Evolutionary conservation across 192 early-diverging fungal genomes (phyloP), one percentile per base, ranked within the genome.

Genomic region (Allomyces arbusculus): DNA sequence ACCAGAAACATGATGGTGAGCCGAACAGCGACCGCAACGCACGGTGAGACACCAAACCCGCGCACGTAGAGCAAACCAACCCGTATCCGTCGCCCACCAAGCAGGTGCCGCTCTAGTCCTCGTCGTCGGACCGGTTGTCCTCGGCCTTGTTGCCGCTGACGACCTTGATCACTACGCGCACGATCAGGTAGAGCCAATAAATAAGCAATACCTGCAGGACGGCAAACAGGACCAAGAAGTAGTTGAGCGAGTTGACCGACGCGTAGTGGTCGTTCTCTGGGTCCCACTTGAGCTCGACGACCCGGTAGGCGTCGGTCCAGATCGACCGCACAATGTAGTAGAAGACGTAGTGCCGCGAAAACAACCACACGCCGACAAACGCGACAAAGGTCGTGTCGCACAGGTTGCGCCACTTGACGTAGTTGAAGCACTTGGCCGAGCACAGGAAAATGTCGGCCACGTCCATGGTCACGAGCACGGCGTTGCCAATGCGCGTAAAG

Each of bases 351-450:
- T 92, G 90, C 26, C 87, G 84, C 0, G 88, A 90, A 22, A 80
- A 67, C n/a, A 86, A 67, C 90, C 90, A 92, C 1, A 82, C 78
- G 7, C 87, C 24, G 23, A 82, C 81, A 68, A 92, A 92, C 14
- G 86, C 44, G 33, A 80, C 87, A 77, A 92, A 92, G 20, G 82
- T 69, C 16, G 82, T 65, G 72, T 90, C 82, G 68, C 86, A 89
- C 10, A 86, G 63, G 3, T 76, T 75, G 24, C 75, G 72, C 66
- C 78, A 78, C 40, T 76, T 76, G 28, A 85, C 64, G 69, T 92
- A 92, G 70, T 86, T 89, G 66, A 92, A 72, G 65, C 88, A 80
- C 75, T 92, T 92, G 72, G 90, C 87, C n/a, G 70, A 43, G 8
- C 76, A 79, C 58, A 90, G 76, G 65, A 87, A 82, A 44, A 92